Conservation (phyloP, 1,284 basidiomycete genomes). For the Chalciporus sp. region DNA sequence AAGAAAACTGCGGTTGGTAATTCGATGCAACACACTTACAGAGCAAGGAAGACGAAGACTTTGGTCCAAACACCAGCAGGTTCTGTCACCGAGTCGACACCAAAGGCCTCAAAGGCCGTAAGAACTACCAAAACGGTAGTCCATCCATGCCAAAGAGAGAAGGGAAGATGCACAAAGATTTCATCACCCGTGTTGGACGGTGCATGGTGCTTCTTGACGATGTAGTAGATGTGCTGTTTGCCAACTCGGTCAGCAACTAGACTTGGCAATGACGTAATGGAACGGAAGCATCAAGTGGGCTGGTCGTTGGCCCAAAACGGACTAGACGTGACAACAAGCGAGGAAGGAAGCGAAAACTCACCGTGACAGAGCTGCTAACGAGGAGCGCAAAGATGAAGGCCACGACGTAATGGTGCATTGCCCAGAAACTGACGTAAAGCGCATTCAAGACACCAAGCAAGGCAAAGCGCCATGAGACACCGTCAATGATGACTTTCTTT, state of each 20-base stretch:
- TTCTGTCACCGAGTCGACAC: slow-evolving; percentile 69
- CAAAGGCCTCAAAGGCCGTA: slow-evolving; percentile 90
- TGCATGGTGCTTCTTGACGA: slow-evolving; percentile 84
- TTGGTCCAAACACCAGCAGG: slow-evolving; percentile 88
- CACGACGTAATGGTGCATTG: slow-evolving; percentile 67
- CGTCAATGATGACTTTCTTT: slow-evolving; percentile 81
- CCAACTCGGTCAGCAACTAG: slow-evolving; percentile 15
- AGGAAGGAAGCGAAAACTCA: slow-evolving; percentile 33
- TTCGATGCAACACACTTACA: slow-evolving; percentile 45
- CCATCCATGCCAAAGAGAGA: slow-evolving; percentile 95
- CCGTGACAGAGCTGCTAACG: slow-evolving; percentile 79
- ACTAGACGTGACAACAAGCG: slow-evolving; percentile 13
- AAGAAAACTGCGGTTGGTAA: slow-evolving; percentile 9
- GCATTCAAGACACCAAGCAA: slow-evolving; percentile 83
- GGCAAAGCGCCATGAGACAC: slow-evolving; percentile 87
- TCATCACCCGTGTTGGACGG: slow-evolving; percentile 71
- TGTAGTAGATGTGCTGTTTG: slow-evolving; percentile 83
- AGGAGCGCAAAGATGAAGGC: slow-evolving; percentile 87
- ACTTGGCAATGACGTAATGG: slow-evolving; percentile 13
- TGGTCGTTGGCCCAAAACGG: slow-evolving; percentile 6
- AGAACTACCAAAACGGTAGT: slow-evolving; percentile 90
- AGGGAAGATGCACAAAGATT: slow-evolving; percentile 82
- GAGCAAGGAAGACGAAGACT: slow-evolving; percentile 88
- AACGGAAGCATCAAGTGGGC: slow-evolving; percentile 5
- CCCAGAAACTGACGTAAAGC: slow-evolving; percentile 85